phyloP scores from a whole-genome alignment of 2,329 filamentous ascomycete genomes.

The Trichoderma semiorbis region DNA sequence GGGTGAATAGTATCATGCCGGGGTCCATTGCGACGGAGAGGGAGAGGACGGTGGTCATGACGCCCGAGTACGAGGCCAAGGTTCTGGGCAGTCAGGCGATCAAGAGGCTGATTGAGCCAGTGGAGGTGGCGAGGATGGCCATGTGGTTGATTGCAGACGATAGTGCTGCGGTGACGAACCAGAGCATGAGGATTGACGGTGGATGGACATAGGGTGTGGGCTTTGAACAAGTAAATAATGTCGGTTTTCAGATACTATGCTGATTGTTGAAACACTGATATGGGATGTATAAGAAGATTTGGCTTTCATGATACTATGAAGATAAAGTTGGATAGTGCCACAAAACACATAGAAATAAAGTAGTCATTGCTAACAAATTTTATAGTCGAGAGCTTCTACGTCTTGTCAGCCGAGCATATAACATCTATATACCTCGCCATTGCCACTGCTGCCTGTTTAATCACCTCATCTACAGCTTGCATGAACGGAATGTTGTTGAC shows the following conservation, averaged over 20 bases:
- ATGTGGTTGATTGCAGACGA: constrained; percentile 46
- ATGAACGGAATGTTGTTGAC: constrained; percentile 29
- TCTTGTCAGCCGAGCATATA: constrained; percentile 11
- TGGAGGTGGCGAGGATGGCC: constrained; percentile 45
- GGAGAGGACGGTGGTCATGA: constrained; percentile 43
- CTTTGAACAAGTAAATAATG: not conserved
- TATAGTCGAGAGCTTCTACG: not conserved
- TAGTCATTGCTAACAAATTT: not conserved
- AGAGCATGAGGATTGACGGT: constrained; percentile 17
- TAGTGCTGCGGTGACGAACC: constrained; percentile 12
- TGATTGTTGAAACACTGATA: not conserved
- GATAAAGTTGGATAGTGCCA: not conserved
- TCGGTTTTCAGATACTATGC: not conserved
- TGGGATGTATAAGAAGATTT: not conserved
- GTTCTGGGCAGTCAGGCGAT: constrained; percentile 41
- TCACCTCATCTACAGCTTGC: constrained; percentile 39
- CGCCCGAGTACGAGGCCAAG: constrained; percentile 37
- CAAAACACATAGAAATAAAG: not conserved
- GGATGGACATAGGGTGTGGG: constrained; percentile 9
- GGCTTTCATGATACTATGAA: not conserved
- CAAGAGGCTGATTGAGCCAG: constrained; percentile 39
- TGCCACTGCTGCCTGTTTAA: constrained; percentile 25
- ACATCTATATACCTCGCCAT: constrained; percentile 14
- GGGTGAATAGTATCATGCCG: constrained; percentile 50
- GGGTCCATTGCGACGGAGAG: constrained; percentile 45